phyloP scores from a whole-genome alignment of 163 green algal genomes.

The Scenedesmus sp. region DNA sequence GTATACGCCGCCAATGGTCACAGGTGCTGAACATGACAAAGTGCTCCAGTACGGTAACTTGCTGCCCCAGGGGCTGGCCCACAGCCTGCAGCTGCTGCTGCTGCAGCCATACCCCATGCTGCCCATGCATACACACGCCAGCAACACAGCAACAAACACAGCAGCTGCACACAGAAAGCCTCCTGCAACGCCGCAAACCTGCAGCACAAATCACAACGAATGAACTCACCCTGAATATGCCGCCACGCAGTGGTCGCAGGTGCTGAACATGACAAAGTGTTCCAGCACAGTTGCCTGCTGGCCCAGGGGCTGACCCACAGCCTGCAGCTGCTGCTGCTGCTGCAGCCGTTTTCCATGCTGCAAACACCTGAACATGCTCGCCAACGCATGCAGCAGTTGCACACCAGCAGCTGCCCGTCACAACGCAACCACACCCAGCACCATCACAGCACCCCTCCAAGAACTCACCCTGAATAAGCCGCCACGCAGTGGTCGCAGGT shows the following conservation, averaged over 20 bases:
- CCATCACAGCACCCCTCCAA: too few relatives aligned
- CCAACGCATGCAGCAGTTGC: too few relatives aligned
- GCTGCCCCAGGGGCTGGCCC: constrained; percentile 15
- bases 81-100: constrained; percentile 25
- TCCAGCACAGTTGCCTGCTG: constrained; percentile 45
- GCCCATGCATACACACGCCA: too few relatives aligned
- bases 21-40: constrained; percentile 57
- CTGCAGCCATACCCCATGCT: too few relatives aligned
- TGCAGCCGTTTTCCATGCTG: too few relatives aligned
- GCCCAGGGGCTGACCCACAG: constrained; percentile 13
- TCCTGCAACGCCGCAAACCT: not conserved
- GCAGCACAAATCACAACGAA: too few relatives aligned
- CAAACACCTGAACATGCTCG: too few relatives aligned
- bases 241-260: constrained; percentile 62
- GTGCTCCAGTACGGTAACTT: constrained; percentile 49
- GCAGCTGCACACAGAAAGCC: not conserved
- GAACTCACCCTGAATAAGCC: constrained; percentile 49
- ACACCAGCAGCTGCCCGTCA: too few relatives aligned
- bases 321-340: not conserved
- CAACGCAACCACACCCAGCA: not conserved
- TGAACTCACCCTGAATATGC: constrained; percentile 51
- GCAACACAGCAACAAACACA: not conserved
- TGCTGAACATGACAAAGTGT: constrained; percentile 53
- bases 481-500: constrained; percentile 63
- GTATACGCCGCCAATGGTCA: constrained; percentile 59